Conservation (phyloP, 345 rosid genomes). For the Dimocarpus longan region DNA sequence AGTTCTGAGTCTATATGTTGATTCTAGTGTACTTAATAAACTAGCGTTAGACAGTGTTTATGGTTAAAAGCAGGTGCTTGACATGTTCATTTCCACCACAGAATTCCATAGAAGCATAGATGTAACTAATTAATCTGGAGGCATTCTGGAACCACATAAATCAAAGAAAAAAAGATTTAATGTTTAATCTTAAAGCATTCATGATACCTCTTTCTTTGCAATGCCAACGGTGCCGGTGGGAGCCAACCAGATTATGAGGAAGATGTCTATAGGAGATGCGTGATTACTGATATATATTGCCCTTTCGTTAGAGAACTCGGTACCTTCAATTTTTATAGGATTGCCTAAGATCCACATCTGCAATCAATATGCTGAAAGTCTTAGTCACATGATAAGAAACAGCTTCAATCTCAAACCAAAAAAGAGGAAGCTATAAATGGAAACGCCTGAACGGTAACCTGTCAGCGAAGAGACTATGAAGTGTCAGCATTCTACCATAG, state of each 20-base stretch:
- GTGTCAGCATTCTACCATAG: background rate
- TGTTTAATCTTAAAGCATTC: too few species aligned
- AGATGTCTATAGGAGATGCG: constrained; percentile 58
- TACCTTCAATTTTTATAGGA: constrained; percentile 52
- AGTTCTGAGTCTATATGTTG: background rate
- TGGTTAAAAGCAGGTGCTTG: too few species aligned
- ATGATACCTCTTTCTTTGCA: constrained; percentile 57
- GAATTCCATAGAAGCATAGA: background rate
- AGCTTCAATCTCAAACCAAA: too few species aligned
- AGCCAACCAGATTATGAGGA: constrained; percentile 58
- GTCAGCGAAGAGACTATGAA: too few species aligned
- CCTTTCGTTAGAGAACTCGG: constrained; percentile 44
- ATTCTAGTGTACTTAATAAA: too few species aligned
- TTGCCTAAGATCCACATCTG: constrained; percentile 72
- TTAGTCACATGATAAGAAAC: background rate
- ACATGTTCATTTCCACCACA: background rate
- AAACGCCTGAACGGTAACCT: too few species aligned
- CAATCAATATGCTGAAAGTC: constrained; percentile 20
- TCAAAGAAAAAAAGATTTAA: too few species aligned
- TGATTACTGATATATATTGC: constrained; percentile 62
- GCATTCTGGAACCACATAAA: background rate
- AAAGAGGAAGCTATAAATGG: too few species aligned
- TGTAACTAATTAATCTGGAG: constrained; percentile 2
- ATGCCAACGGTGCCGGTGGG: constrained; percentile 60
- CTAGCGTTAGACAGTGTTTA: too few species aligned